phyloP scores from a whole-genome alignment of 176 grass and related monocot species.

The Elymus sibiricus region DNA sequence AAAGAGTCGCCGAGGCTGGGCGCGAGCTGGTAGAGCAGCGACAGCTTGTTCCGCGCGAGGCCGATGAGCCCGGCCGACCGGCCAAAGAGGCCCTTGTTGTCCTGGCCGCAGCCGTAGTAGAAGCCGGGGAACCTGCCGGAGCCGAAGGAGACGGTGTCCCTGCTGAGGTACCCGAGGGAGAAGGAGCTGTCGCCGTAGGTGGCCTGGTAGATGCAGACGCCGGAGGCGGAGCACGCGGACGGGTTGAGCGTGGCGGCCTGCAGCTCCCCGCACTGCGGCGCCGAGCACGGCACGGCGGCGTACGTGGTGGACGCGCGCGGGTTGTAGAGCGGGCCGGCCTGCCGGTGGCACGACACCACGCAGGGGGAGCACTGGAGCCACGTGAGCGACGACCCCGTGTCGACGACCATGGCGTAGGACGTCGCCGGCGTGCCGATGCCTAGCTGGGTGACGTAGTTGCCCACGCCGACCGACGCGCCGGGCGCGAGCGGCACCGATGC shows the following conservation, averaged over 20 bases:
- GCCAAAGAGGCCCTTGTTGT: slow-evolving; percentile 70
- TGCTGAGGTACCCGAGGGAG: slow-evolving; percentile 75
- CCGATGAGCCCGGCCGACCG: slow-evolving; percentile 60
- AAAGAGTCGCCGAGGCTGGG: slow-evolving; percentile 51
- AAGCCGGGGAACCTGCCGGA: slow-evolving; percentile 34
- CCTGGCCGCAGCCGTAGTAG: slow-evolving; percentile 75
- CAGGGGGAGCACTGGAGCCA: slow-evolving; percentile 92
- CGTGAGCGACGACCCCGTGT: slow-evolving; percentile 79
- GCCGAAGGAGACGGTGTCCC: slow-evolving; percentile 59
- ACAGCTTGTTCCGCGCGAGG: slow-evolving; percentile 55
- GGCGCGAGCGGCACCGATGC: slow-evolving; percentile 45
- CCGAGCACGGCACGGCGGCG: slow-evolving; percentile 47
- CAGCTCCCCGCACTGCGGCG: slow-evolving; percentile 47
- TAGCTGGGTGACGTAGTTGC: slow-evolving; percentile 76
- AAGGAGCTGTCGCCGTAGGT: slow-evolving; percentile 78
- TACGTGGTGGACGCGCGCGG: slow-evolving; percentile 51
- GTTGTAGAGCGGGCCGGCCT: slow-evolving; percentile 53
- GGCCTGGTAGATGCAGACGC: slow-evolving; percentile 76
- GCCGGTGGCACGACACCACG: slow-evolving; percentile 68
- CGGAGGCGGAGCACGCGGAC: slow-evolving; percentile 44
- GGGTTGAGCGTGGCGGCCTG: slow-evolving; percentile 61
- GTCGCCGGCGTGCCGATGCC: slow-evolving; percentile 62
- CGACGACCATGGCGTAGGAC: slow-evolving; percentile 74
- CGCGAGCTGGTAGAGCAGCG: slow-evolving; percentile 58
- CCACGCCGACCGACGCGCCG: slow-evolving; percentile 63